These are phyloP conservation scores for Dactylis glomerata DNA, from an alignment of 176 grass and related monocot genomes.

Conservation along the genomic window DNA sequence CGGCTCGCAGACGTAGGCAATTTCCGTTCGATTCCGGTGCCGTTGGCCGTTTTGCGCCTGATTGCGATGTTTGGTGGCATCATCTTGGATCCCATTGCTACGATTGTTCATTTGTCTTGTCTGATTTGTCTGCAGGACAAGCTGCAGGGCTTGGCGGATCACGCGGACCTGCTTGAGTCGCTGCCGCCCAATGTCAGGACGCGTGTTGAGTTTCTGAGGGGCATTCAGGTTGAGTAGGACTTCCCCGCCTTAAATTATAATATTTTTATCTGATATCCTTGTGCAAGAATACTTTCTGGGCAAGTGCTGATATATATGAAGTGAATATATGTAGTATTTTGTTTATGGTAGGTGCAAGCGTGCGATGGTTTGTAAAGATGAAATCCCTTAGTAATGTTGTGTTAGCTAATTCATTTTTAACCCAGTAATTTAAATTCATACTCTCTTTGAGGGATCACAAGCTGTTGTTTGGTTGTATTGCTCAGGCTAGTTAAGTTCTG, in stretches of 20 bases:
- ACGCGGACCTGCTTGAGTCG: conserved; percentile 46
- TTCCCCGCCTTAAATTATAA: background rate
- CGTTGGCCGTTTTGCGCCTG: background rate
- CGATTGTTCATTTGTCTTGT: background rate
- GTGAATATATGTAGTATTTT: background rate
- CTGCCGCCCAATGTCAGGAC: conserved; percentile 74
- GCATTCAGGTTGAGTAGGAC: conserved; percentile 53
- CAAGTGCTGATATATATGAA: background rate
- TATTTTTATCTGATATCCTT: background rate
- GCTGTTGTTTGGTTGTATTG: background rate
- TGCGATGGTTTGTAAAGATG: background rate
- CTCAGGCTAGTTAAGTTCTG: background rate
- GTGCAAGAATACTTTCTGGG: background rate
- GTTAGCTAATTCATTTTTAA: background rate
- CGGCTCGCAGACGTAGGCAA: background rate
- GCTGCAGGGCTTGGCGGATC: conserved; percentile 70
- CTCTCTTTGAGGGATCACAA: too few relatives aligned
- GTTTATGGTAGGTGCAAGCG: background rate
- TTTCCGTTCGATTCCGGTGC: background rate
- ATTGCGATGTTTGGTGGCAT: background rate
- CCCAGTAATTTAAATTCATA: background rate
- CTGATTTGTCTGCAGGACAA: conserved; percentile 60
- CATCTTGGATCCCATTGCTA: background rate
- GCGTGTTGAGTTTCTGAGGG: conserved; percentile 65
- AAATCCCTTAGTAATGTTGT: background rate